Evolutionary conservation across 2,329 filamentous ascomycete species (phyloP).

Genomic region (Xylariaceae sp.): DNA sequence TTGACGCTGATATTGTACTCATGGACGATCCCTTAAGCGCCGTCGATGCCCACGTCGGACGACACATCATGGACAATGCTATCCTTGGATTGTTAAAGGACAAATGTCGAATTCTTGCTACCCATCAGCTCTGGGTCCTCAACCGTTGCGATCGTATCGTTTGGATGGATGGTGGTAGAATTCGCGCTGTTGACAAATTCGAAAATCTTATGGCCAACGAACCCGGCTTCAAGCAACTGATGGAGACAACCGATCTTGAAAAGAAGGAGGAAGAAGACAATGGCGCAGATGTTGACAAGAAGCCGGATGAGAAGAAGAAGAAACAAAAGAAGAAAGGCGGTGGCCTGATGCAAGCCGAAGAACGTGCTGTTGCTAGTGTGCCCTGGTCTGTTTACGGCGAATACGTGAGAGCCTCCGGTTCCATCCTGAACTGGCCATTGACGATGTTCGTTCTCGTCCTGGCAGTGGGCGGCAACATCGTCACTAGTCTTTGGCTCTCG

Average conservation of each 20-base stretch:
- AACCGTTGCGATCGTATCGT: slow-evolving; percentile 88
- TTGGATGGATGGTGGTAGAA: slow-evolving; percentile 83
- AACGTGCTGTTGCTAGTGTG: slow-evolving; percentile 71
- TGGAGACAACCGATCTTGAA: slow-evolving; percentile 79
- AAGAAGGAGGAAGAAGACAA: slow-evolving; percentile 53
- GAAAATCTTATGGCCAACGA: slow-evolving; percentile 80
- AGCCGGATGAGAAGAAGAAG: slow-evolving; percentile 45
- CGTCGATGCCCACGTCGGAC: slow-evolving; percentile 67
- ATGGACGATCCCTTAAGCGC: slow-evolving; percentile 70
- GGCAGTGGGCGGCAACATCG: slow-evolving; percentile 80
- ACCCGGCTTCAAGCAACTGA: slow-evolving; percentile 73
- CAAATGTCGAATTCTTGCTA: slow-evolving; percentile 88
- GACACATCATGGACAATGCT: slow-evolving; percentile 86
- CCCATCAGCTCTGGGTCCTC: slow-evolving; percentile 91
- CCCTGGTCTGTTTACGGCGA: slow-evolving; percentile 76
- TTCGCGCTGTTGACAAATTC: slow-evolving; percentile 85
- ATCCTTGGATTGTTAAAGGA: slow-evolving; percentile 85
- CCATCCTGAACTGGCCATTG: slow-evolving; percentile 65
- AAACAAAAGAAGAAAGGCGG: slow-evolving; percentile 56
- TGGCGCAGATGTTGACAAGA: slow-evolving; percentile 33
- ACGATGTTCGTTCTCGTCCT: slow-evolving; percentile 62
- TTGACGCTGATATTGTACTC: slow-evolving; percentile 64
- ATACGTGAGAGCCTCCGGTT: slow-evolving; percentile 74
- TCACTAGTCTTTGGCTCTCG: slow-evolving; percentile 87
- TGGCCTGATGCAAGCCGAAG: slow-evolving; percentile 67